Conservation (phyloP, 192 early-diverging fungal species). For the Spizellomyces punctatus region DNA sequence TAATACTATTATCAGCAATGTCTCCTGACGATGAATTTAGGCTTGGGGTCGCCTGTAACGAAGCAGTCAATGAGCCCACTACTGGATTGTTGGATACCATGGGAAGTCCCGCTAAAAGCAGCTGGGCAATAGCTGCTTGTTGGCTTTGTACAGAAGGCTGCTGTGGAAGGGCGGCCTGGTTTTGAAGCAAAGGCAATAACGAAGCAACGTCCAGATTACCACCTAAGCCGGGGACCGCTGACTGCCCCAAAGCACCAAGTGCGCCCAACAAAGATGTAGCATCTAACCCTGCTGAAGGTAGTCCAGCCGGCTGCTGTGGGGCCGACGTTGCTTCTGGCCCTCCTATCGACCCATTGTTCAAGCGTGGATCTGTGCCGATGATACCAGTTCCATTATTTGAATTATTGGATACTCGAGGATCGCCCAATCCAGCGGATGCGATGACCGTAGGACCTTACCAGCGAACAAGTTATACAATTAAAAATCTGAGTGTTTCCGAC, state of each 20-base stretch:
- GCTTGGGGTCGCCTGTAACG: too few relatives aligned
- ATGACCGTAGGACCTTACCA: too few relatives aligned
- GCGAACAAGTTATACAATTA: too few relatives aligned
- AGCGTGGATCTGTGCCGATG: not conserved
- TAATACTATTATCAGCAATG: too few relatives aligned
- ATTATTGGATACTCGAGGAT: conserved; percentile 9
- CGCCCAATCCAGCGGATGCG: not conserved
- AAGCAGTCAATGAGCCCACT: too few relatives aligned
- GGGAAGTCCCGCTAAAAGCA: too few relatives aligned
- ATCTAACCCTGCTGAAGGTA: conserved; percentile 14
- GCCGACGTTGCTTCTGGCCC: not conserved
- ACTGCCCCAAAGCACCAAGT: conserved; percentile 8
- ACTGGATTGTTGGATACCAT: too few relatives aligned
- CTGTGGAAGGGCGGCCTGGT: not conserved
- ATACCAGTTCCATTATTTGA: too few relatives aligned
- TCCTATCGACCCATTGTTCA: conserved; percentile 1
- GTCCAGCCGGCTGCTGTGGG: not conserved
- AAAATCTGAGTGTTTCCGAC: too few relatives aligned
- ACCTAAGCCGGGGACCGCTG: not conserved
- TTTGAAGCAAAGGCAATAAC: conserved; percentile 14
- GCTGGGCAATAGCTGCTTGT: conserved; percentile 3
- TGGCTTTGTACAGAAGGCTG: conserved; percentile 14
- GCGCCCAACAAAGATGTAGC: conserved; percentile 17
- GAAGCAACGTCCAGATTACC: conserved; percentile 12
- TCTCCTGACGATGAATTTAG: too few relatives aligned